A percentile compares a stretch with the other conserved stretches of the same genome.
Evolutionary conservation across 176 grass and related monocot genomes (phyloP).

Genomic region (Carex parvula): DNA sequence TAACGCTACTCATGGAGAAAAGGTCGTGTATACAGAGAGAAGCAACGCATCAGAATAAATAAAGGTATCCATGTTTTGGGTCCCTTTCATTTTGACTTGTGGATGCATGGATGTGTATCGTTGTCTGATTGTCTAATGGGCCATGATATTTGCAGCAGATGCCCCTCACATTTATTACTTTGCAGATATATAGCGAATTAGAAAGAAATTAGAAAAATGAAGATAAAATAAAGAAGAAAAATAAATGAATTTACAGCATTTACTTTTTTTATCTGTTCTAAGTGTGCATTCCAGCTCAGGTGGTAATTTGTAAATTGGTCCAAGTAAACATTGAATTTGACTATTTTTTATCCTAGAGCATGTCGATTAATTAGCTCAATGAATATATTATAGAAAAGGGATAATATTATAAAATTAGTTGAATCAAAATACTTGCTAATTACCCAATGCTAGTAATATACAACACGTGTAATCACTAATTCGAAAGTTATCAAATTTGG

Average conservation of each 20-base stretch:
- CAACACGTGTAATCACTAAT: no score
- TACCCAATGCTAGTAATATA: no score
- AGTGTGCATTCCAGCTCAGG: not conserved
- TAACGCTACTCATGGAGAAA: not conserved
- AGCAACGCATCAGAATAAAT: slow-evolving; percentile 7
- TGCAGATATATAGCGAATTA: not conserved
- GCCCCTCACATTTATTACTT: not conserved
- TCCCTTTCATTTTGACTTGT: slow-evolving; percentile 8
- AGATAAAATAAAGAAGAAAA: not conserved
- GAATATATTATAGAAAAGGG: no score
- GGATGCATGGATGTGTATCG: not conserved
- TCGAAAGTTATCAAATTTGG: no score
- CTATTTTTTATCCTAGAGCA: not conserved
- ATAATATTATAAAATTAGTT: no score
- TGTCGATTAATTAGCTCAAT: no score
- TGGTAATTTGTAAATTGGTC: not conserved
- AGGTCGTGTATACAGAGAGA: not conserved
- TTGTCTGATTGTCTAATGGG: not conserved
- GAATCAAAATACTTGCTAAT: no score
- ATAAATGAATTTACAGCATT: not conserved
- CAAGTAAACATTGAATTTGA: not conserved
- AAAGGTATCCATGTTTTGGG: slow-evolving; percentile 5
- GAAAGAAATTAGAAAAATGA: not conserved
- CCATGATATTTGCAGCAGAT: not conserved
- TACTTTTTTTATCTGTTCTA: not conserved